phyloP scores from a whole-genome alignment of 2,329 filamentous ascomycete species.

The Simplicillium sp. region DNA sequence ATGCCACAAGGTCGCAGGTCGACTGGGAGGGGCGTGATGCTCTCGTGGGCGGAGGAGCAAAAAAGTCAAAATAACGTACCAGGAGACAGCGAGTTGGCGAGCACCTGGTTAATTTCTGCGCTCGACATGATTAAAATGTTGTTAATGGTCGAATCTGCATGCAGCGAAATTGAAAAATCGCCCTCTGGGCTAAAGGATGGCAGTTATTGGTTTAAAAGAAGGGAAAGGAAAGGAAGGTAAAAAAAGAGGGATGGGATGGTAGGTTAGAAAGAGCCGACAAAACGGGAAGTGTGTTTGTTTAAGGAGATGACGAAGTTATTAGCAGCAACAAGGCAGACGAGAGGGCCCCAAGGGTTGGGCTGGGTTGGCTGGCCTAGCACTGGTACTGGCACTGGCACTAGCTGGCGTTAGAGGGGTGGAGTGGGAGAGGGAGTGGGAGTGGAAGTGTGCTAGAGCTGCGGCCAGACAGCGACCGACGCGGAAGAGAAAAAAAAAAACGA shows the following conservation, averaged over 20 bases:
- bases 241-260: background rate
- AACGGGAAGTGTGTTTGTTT: background rate
- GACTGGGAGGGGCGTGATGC: too few relatives aligned
- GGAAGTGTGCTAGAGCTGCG: too few relatives aligned
- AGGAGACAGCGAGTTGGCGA: slow-evolving; percentile 90
- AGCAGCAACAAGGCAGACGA: background rate
- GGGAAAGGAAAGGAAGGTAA: slow-evolving; percentile 9
- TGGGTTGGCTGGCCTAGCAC: too few relatives aligned
- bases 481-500: too few relatives aligned
- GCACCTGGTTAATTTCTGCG: slow-evolving; percentile 95
- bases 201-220: slow-evolving; percentile 7
- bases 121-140: slow-evolving; percentile 48
- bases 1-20: background rate
- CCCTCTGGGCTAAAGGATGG: background rate
- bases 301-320: too few relatives aligned
- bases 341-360: background rate
- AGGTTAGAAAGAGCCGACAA: background rate
- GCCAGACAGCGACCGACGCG: too few relatives aligned
- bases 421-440: too few relatives aligned
- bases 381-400: too few relatives aligned
- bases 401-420: too few relatives aligned
- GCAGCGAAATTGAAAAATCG: slow-evolving; percentile 15
- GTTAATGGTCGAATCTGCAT: slow-evolving; percentile 22
- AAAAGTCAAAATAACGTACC: slow-evolving; percentile 49
- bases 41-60: slow-evolving; percentile 4